Evolutionary conservation across 495 filamentous ascomycete species (phyloP), one percentile per base, ranked within the genome.

Genomic region (Acidomyces sp.): DNA sequence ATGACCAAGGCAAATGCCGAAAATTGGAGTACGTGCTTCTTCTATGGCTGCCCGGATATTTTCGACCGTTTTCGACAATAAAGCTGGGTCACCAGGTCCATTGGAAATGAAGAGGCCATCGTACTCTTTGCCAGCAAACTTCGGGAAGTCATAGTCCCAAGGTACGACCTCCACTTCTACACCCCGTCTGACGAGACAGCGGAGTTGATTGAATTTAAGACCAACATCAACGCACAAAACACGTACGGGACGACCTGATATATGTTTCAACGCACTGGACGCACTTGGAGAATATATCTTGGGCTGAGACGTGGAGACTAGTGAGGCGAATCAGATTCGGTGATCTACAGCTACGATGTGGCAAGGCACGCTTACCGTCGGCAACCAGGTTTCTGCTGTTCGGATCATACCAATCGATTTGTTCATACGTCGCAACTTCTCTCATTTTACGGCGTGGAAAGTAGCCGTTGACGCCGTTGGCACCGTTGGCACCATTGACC

Each of bases 51-150:
- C 67, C 31, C 72, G 55, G 47, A 97, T 76, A 58, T 86, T 78
- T 46, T 76, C 67, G 42, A 86, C 76, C 12, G 90, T 92, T 13
- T 62, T 62, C 3, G 73, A 68, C 61, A 95, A 69, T 45, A 82
- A 78, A 4, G 92, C 78, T 24, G 90, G 90, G 56, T 97, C 90
- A 63, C 90, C 90, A 20, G 90, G 90, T 38, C 90, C 90, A 64
- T 97, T 97, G 33, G 86, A 94, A 45, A 97, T 80, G 61, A 97
- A 97, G 15, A 97, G 71, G 56, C 90, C 90, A 60, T 96, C 90
- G 55, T 93, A 95, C 41, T 88, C 74, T 44, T 82, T 73, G 34
- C 77, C 78, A 27, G 74, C 77, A 27, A 79, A 71, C 26, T 60
- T 61, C 36, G 76, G 70, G 64, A 97, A 90, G 58, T 95, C 79